Evolutionary conservation across 139 green algal genomes (phyloP).

Genomic region (Spirogloea muscicola): DNA sequence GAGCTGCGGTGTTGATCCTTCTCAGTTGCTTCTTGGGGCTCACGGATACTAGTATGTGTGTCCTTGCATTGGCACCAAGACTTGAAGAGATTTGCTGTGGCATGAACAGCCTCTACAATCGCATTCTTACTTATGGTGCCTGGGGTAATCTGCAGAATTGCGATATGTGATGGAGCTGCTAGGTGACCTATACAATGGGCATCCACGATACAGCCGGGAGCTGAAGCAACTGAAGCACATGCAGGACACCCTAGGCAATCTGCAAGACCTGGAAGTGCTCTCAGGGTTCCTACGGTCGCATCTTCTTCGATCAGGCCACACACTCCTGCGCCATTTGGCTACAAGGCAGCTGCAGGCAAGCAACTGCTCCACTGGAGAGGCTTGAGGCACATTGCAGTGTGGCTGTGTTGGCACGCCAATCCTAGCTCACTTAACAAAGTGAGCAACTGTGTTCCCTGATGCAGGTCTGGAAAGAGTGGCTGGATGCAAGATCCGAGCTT

Average conservation of each 20-base stretch:
- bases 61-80: not conserved
- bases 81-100: no score
- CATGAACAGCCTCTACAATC: not conserved
- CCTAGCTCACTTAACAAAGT: no score
- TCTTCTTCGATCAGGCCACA: no score
- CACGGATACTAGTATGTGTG: not conserved
- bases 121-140: not conserved
- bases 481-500: no score
- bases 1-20: no score
- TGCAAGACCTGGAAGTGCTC: constrained; percentile 32
- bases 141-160: constrained; percentile 10
- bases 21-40: not conserved
- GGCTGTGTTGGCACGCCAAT: no score
- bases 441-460: no score
- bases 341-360: no score
- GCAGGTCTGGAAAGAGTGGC: no score
- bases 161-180: constrained; percentile 31
- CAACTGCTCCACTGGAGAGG: no score
- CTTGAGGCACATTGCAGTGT: no score
- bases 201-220: not conserved
- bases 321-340: no score
- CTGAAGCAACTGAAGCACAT: constrained; percentile 11
- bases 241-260: constrained; percentile 14
- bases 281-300: not conserved
- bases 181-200: not conserved